phyloP scores from a whole-genome alignment of 2,329 filamentous ascomycete species.

The Talaromyces sp. region DNA sequence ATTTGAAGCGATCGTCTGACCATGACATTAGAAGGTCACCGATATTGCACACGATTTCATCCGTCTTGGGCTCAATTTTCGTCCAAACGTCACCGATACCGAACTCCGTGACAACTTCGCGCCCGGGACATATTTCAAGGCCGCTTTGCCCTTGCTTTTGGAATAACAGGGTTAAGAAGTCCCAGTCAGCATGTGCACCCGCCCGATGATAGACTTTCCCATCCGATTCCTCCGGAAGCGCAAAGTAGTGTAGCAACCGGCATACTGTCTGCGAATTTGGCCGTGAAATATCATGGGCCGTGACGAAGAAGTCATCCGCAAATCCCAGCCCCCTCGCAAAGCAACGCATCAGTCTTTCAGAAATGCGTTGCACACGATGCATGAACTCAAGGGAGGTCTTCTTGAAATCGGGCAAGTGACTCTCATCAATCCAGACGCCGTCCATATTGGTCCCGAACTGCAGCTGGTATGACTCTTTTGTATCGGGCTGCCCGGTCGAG shows the following conservation, averaged over 20 bases:
- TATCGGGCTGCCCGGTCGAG: conserved; percentile 54
- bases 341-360: conserved; percentile 54
- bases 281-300: conserved; percentile 47
- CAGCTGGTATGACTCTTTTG: conserved; percentile 59
- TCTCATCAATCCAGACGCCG: conserved; percentile 49
- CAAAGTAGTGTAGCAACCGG: conserved; percentile 55
- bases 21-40: conserved; percentile 63
- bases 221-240: conserved; percentile 33
- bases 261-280: conserved; percentile 53
- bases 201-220: conserved; percentile 51
- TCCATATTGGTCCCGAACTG: conserved; percentile 55
- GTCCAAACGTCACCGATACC: conserved; percentile 59
- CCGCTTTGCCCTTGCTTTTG: conserved; percentile 57
- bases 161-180: conserved; percentile 58
- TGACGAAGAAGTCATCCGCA: conserved; percentile 52
- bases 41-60: conserved; percentile 60
- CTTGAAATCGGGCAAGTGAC: conserved; percentile 47
- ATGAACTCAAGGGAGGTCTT: conserved; percentile 48
- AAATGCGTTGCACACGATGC: conserved; percentile 48
- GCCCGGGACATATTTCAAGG: conserved; percentile 60
- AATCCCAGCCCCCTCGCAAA: conserved; percentile 56
- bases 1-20: conserved; percentile 64
- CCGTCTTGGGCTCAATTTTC: conserved; percentile 51
- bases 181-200: conserved; percentile 62
- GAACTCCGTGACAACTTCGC: conserved; percentile 56